Evolutionary conservation across 768 basidiomycete genomes (phyloP).

Genomic region (Rhodotorula graminis): DNA sequence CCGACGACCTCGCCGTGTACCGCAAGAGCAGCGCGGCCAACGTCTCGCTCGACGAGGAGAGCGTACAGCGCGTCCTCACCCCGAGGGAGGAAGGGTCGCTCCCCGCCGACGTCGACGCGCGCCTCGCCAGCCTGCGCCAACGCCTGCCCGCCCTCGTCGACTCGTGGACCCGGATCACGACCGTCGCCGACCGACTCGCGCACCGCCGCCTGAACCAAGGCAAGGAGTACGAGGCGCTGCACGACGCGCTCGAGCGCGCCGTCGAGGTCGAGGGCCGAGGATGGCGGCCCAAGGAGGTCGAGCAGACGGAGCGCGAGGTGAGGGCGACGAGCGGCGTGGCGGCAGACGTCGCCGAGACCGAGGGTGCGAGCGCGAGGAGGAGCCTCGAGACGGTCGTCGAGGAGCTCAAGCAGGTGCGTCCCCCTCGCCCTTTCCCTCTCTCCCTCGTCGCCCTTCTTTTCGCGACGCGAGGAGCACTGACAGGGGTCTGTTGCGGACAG

Average conservation of each 20-base stretch:
- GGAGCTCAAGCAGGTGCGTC: slow-evolving; percentile 41
- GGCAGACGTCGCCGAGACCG: slow-evolving; percentile 43
- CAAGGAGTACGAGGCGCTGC: slow-evolving; percentile 59
- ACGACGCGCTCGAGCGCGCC: slow-evolving; percentile 69
- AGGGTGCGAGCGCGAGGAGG: slow-evolving; percentile 44
- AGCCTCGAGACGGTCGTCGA: slow-evolving; percentile 38
- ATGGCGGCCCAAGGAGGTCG: slow-evolving; percentile 21
- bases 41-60: slow-evolving; percentile 71
- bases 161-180: slow-evolving; percentile 84
- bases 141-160: slow-evolving; percentile 62
- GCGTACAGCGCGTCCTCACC: slow-evolving; percentile 49
- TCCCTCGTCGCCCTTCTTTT: background rate
- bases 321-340: slow-evolving; percentile 52
- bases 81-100: slow-evolving; percentile 70
- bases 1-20: slow-evolving; percentile 76
- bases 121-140: slow-evolving; percentile 58
- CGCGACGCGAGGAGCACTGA: slow-evolving; percentile 22
- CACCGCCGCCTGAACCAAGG: slow-evolving; percentile 87
- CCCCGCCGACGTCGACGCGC: slow-evolving; percentile 85
- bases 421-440: background rate
- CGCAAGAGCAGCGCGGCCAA: slow-evolving; percentile 69
- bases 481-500: slow-evolving; percentile 36
- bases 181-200: slow-evolving; percentile 78
- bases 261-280: slow-evolving; percentile 8
- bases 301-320: slow-evolving; percentile 4